Conservation (phyloP, 1,139 yeast genomes). For the Pichia norvegensis region DNA sequence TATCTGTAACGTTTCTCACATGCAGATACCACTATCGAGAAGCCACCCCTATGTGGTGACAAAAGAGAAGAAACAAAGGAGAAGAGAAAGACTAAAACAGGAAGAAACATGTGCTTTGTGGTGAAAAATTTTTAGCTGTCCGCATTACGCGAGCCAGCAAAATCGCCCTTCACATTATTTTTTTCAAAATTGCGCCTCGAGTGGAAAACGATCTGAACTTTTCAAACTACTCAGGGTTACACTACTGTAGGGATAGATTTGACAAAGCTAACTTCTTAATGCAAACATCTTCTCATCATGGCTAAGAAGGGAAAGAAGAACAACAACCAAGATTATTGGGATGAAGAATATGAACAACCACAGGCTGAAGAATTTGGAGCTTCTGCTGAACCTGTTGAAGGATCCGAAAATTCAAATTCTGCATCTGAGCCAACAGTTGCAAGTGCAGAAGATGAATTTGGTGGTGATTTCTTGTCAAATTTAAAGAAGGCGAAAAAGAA, state of each 20-base stretch:
- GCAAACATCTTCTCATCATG: constrained; percentile 18
- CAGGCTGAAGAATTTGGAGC: constrained; percentile 45
- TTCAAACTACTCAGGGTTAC: not conserved
- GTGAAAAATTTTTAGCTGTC: not conserved
- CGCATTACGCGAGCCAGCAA: not conserved
- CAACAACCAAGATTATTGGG: constrained; percentile 62
- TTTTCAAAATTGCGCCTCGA: not conserved
- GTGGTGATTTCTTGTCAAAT: constrained; percentile 72
- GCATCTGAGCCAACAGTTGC: constrained; percentile 26
- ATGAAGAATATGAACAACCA: constrained; percentile 59
- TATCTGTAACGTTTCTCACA: constrained; percentile 4
- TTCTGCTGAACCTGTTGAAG: constrained; percentile 11
- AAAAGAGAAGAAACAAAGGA: not conserved
- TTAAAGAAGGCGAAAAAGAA: constrained; percentile 73
- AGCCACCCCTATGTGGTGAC: constrained; percentile 2
- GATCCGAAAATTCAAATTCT: constrained; percentile 19
- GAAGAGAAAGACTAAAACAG: not conserved
- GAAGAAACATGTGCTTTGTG: not conserved
- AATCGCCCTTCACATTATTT: not conserved
- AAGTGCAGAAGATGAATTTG: constrained; percentile 38
- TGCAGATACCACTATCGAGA: constrained; percentile 3
- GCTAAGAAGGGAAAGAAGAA: constrained; percentile 42
- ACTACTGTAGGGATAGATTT: not conserved
- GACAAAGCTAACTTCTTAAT: not conserved
- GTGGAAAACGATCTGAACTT: not conserved